These are phyloP conservation scores for Pterulicium gracile DNA, from an alignment of 1,284 basidiomycete genomes.

Conservation along the genomic window DNA sequence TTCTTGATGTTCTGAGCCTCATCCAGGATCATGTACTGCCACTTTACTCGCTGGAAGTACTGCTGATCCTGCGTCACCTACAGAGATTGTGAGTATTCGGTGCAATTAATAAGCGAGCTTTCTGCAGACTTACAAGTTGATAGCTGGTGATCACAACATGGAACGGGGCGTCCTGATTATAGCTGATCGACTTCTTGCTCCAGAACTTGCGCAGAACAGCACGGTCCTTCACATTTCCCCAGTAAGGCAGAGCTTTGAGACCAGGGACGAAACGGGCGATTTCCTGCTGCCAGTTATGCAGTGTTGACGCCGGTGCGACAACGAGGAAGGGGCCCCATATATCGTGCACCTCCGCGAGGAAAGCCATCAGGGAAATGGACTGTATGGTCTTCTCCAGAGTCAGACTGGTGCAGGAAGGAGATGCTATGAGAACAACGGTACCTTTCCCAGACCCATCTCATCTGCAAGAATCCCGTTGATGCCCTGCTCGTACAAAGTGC, in stretches of 20 bases:
- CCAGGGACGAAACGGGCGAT: slow-evolving; percentile 90
- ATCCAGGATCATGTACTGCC: slow-evolving; percentile 99
- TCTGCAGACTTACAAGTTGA: slow-evolving; percentile 65
- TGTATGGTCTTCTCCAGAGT: slow-evolving; percentile 74
- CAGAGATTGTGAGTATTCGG: background rate
- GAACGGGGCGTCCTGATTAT: slow-evolving; percentile 92
- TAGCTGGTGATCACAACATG: slow-evolving; percentile 97
- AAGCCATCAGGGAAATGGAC: slow-evolving; percentile 94
- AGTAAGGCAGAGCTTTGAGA: slow-evolving; percentile 94
- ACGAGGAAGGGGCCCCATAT: slow-evolving; percentile 99
- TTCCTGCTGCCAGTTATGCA: slow-evolving; percentile 99
- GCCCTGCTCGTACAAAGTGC: slow-evolving; percentile 96
- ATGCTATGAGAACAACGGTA: slow-evolving; percentile 18
- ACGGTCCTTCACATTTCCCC: slow-evolving; percentile 97
- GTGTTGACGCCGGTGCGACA: slow-evolving; percentile 93
- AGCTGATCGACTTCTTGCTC: slow-evolving; percentile 97
- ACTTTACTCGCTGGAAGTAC: slow-evolving; percentile 96
- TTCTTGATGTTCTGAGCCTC: slow-evolving; percentile 99
- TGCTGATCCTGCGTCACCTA: slow-evolving; percentile 95
- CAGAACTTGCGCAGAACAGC: slow-evolving; percentile 94
- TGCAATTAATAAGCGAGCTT: slow-evolving; percentile 2
- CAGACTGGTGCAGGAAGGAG: slow-evolving; percentile 8
- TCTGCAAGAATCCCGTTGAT: slow-evolving; percentile 98
- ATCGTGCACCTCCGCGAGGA: slow-evolving; percentile 94
- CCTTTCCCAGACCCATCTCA: slow-evolving; percentile 97